Evolutionary conservation across 768 basidiomycete species (phyloP).

Genomic region (Trametes gibbosa): DNA sequence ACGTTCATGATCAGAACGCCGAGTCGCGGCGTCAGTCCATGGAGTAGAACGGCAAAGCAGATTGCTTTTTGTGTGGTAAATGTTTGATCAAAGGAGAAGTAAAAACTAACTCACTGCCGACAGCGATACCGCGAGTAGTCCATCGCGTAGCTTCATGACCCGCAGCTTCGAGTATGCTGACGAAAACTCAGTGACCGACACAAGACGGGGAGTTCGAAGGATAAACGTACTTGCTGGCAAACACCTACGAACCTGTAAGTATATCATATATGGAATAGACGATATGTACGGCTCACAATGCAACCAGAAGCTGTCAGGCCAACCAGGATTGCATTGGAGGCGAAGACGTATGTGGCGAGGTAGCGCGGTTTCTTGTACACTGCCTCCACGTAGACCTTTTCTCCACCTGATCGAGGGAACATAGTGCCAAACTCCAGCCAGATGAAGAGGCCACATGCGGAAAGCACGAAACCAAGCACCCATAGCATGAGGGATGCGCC

Average conservation of each 20-base stretch:
- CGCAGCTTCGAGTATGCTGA: conserved; percentile 3
- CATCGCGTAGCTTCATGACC: conserved; percentile 6
- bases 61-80: neutral
- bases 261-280: neutral
- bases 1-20: neutral
- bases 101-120: neutral
- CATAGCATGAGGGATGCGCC: conserved; percentile 30
- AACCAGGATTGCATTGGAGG: conserved; percentile 49
- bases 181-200: neutral
- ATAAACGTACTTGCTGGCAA: neutral
- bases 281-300: conserved; percentile 56
- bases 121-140: conserved; percentile 5
- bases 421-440: conserved; percentile 19
- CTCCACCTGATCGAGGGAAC: conserved; percentile 49
- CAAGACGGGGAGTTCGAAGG: neutral
- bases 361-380: conserved; percentile 58
- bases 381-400: conserved; percentile 70
- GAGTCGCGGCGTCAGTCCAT: neutral
- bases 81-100: no score
- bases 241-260: neutral
- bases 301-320: conserved; percentile 52
- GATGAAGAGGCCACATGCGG: conserved; percentile 17
- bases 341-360: conserved; percentile 54
- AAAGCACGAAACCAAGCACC: conserved; percentile 26
- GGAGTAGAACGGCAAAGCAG: conserved; percentile 9